These are phyloP conservation scores for Yamadazyma atmosphaerica DNA, from an alignment of 1,139 yeast species.

Conservation along the genomic window DNA sequence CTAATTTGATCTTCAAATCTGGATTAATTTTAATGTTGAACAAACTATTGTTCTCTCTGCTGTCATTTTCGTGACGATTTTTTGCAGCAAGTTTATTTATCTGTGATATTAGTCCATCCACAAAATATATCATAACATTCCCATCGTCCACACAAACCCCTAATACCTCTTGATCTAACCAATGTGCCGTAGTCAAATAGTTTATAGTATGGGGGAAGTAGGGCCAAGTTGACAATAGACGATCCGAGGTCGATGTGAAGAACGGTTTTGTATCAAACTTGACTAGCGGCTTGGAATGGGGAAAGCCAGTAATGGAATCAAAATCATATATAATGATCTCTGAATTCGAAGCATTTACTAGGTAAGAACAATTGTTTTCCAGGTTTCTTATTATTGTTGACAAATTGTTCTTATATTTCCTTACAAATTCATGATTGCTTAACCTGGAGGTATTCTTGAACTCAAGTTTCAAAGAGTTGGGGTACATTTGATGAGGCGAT, in stretches of 20 bases:
- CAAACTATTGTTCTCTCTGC: background rate
- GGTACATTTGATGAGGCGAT: constrained; percentile 28
- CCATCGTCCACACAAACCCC: constrained; percentile 62
- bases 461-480: constrained; percentile 25
- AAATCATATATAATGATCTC: constrained; percentile 31
- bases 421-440: constrained; percentile 19
- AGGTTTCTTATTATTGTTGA: constrained; percentile 17
- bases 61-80: background rate
- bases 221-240: constrained; percentile 48
- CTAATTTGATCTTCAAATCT: constrained; percentile 36
- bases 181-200: constrained; percentile 28
- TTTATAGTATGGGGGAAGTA: constrained; percentile 60
- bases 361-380: constrained; percentile 17
- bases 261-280: constrained; percentile 43
- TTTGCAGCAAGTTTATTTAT: constrained; percentile 14
- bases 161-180: constrained; percentile 38
- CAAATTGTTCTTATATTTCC: constrained; percentile 40
- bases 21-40: constrained; percentile 23
- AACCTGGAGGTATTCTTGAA: constrained; percentile 25
- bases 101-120: constrained; percentile 25
- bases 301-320: constrained; percentile 24
- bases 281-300: constrained; percentile 24
- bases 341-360: constrained; percentile 31
- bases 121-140: constrained; percentile 44
- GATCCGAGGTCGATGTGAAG: constrained; percentile 36